Conservation (phyloP, 495 filamentous ascomycete genomes). For the Aspergillus panamensis region DNA sequence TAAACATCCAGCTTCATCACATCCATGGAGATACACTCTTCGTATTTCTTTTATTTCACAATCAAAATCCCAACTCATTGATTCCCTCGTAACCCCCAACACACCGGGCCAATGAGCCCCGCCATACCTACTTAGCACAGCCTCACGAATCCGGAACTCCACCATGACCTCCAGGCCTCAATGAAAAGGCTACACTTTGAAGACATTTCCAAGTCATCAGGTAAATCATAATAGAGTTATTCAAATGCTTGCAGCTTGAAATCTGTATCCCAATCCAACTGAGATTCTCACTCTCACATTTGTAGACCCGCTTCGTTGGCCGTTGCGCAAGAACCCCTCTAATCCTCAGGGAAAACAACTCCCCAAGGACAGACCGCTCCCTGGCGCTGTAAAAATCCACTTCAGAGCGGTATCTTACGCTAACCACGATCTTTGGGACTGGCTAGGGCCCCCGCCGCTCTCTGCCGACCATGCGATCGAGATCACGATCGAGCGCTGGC, state of each 20-base stretch:
- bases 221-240: neutral
- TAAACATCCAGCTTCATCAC: too few species aligned
- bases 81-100: neutral
- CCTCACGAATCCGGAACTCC: neutral
- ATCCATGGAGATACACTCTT: too few species aligned
- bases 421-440: neutral
- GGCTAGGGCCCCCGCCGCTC: neutral
- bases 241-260: neutral
- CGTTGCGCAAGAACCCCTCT: neutral
- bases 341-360: neutral
- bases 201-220: neutral
- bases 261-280: neutral
- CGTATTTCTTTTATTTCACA: neutral
- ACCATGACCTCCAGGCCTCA: neutral
- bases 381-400: constrained; percentile 6
- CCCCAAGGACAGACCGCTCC: constrained; percentile 2
- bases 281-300: neutral
- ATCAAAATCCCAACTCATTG: neutral
- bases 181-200: neutral
- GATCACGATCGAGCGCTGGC: constrained; percentile 4
- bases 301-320: neutral
- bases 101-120: neutral
- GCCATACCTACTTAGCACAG: neutral
- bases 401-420: neutral
- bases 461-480: constrained; percentile 5